These are phyloP conservation scores for Fusarium hainanense DNA, from an alignment of 2,329 filamentous ascomycete genomes.

Conservation along the genomic window DNA sequence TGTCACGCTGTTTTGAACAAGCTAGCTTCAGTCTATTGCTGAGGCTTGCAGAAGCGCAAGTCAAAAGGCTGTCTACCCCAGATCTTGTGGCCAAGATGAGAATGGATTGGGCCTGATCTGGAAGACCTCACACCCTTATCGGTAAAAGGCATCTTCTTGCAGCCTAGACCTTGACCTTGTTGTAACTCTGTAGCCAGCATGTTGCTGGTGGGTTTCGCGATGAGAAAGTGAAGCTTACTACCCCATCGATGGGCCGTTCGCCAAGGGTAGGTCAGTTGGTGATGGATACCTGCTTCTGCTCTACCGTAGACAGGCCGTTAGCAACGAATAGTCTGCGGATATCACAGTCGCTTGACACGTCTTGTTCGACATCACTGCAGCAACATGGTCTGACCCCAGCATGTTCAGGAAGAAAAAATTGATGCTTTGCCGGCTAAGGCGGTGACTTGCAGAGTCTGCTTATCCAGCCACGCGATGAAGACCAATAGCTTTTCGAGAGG, in stretches of 20 bases:
- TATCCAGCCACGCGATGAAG: constrained; percentile 21
- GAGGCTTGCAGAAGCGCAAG: constrained; percentile 28
- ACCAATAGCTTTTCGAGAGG: constrained; percentile 28
- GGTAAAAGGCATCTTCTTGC: constrained; percentile 21
- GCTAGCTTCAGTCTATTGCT: constrained; percentile 20
- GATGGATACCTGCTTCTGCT: constrained; percentile 29
- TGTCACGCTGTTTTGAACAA: constrained; percentile 16
- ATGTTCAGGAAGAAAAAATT: constrained; percentile 7
- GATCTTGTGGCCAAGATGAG: constrained; percentile 24
- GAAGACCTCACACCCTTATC: constrained; percentile 19
- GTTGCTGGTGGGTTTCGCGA: constrained; percentile 20
- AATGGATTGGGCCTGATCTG: constrained; percentile 27
- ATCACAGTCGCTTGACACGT: constrained; percentile 25
- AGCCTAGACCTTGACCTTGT: constrained; percentile 22
- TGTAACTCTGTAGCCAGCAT: constrained; percentile 17
- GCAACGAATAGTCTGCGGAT: constrained; percentile 28
- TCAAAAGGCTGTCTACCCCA: constrained; percentile 31
- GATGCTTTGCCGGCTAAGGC: constrained; percentile 25
- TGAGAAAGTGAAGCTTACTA: constrained; percentile 17
- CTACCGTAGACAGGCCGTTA: constrained; percentile 18
- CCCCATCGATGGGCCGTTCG: constrained; percentile 24
- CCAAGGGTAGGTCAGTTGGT: constrained; percentile 23
- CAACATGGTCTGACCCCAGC: constrained; percentile 38
- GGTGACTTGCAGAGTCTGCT: constrained; percentile 31
- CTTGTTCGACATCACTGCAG: constrained; percentile 35